Base-by-base conservation (phyloP, 139 green algal genomes). In the Chlamydomonas incerta region DNA sequence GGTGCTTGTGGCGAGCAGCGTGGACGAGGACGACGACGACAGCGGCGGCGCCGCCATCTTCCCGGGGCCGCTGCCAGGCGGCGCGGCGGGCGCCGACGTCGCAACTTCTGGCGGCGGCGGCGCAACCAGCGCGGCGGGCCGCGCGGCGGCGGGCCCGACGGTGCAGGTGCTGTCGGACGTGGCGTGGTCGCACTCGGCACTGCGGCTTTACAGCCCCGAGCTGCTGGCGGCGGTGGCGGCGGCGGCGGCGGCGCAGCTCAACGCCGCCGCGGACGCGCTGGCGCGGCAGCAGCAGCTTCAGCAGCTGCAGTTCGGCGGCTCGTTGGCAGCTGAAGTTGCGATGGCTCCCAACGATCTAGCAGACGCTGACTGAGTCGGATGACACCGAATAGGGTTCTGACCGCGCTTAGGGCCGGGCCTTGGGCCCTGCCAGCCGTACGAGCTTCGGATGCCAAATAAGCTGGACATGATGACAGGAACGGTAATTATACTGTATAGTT, bases 101-200 rank as follows among this genome's bases (percentile, higher is more conserved):
- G 29, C 41, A 8, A 50, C 41, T 50, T 50, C 41, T 41, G 60
- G 62, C 37, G 60, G n/a, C n/a, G n/a, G n/a, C n/a, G n/a, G n/a
- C n/a, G n/a, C n/a, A n/a, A n/a, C n/a, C n/a, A n/a, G 31, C n/a
- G 72, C 17, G 50, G 17, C 72, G 9, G 68, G 24, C 68, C 31
- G 18, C 24, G 31, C n/a, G 15, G 70, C 0, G 70, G 0, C 24
- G 29, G 41, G 33, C 14, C 14, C n/a, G n/a, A n/a, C 31, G 11
- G 3, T 85, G 47, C 52, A 67, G n/a, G 66, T 50, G 11, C 33
- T 85, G 50, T 76, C 66, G 1, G 79, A 85, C 23, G 68, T 86
- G 28, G 68, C 55, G 21, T 86, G 80, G 80, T 55, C 80, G 52
- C 80, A 86, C 31, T 65, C 80, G 80, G 68, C 68, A 18, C 50